phyloP scores from a whole-genome alignment of 106 monocot species.

The Dactylorhiza incarnata region DNA sequence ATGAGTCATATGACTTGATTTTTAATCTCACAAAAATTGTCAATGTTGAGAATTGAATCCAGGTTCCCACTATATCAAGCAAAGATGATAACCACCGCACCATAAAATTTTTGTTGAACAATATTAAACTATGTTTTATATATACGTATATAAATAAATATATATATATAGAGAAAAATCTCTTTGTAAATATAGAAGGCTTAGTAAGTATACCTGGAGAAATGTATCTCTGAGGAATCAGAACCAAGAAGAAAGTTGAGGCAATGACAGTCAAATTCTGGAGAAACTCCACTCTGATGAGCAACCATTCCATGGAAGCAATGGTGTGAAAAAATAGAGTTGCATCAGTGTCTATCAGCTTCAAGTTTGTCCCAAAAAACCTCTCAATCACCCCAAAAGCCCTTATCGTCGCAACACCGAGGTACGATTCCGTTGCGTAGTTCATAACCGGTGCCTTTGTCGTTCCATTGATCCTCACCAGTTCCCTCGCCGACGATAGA shows the following conservation, averaged over 20 bases:
- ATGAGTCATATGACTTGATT: no score
- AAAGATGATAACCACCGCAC: no score
- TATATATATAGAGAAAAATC: no score
- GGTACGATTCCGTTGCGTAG: conserved; percentile 52
- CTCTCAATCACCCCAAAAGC: conserved; percentile 41
- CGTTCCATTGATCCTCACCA: conserved; percentile 87
- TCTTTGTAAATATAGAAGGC: no score
- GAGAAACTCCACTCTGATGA: conserved; percentile 59
- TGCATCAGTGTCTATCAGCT: conserved; percentile 72
- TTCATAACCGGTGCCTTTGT: conserved; percentile 88
- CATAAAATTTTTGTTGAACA: no score
- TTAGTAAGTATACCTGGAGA: conserved; percentile 37
- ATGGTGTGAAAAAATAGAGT: conserved; percentile 62
- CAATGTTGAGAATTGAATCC: no score
- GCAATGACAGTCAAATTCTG: conserved; percentile 56
- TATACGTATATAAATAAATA: no score
- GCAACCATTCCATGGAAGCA: conserved; percentile 69
- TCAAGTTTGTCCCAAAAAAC: conserved; percentile 47
- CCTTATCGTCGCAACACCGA: conserved; percentile 65
- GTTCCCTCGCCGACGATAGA: conserved; percentile 69
- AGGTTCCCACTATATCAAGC: no score
- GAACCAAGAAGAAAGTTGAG: conserved; percentile 47
- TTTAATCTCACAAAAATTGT: no score
- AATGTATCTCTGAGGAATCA: conserved; percentile 43
- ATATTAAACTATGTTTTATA: no score